A percentile compares a stretch with the other conserved stretches of the same genome.
Conservation (phyloP, 2,329 filamentous ascomycete species). For the Cladobotryum mycophilum region DNA sequence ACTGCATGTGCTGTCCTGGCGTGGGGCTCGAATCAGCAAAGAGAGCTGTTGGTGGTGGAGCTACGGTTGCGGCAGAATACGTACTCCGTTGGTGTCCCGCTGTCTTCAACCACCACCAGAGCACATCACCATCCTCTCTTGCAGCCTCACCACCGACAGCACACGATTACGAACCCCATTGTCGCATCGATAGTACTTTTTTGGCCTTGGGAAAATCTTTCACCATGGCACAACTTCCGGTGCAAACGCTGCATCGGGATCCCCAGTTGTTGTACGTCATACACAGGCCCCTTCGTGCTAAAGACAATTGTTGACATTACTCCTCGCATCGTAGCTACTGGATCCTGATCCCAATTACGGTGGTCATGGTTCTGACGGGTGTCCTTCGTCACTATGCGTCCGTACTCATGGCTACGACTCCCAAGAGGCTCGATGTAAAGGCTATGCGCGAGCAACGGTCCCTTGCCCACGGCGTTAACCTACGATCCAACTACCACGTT, state of each 20-base stretch:
- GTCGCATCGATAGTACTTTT: neutral
- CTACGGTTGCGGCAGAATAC: too few species aligned
- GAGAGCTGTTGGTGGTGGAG: too few species aligned
- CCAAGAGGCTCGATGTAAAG: slow-evolving; percentile 72
- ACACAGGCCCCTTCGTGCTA: neutral
- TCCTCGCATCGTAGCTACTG: slow-evolving; percentile 66
- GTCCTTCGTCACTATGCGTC: slow-evolving; percentile 94
- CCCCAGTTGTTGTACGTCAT: slow-evolving; percentile 84
- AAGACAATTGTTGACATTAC: slow-evolving; percentile 15
- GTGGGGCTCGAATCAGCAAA: too few species aligned
- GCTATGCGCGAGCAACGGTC: slow-evolving; percentile 81
- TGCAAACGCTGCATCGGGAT: slow-evolving; percentile 97
- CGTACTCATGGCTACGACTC: slow-evolving; percentile 77
- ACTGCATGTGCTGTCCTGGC: too few species aligned
- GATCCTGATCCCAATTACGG: slow-evolving; percentile 95
- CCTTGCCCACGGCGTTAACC: slow-evolving; percentile 74
- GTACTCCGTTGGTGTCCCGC: too few species aligned
- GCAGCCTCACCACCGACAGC: neutral
- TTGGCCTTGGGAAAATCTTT: neutral
- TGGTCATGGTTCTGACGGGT: slow-evolving; percentile 96
- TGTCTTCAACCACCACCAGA: neutral
- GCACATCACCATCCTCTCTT: neutral
- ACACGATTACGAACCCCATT: neutral
- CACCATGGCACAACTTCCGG: slow-evolving; percentile 73
- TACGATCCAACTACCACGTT: slow-evolving; percentile 75